A percentile compares a stretch with the other conserved stretches of the same genome.
Evolutionary conservation across 345 rosid species (phyloP).

Genomic region (Isatis tinctoria): DNA sequence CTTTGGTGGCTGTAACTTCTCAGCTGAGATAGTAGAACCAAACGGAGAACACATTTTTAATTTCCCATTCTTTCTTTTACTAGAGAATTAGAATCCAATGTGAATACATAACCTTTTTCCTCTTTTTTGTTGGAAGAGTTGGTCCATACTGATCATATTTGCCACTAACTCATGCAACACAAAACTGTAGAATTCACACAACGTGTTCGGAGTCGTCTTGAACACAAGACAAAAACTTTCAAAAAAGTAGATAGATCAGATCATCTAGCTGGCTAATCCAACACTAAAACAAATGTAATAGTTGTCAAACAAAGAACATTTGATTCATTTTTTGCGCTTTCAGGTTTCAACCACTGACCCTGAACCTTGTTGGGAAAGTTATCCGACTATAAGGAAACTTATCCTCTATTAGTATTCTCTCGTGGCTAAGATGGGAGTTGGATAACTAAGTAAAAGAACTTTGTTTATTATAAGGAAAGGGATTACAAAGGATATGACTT

Average conservation of each 20-base stretch:
- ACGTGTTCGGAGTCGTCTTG: background rate
- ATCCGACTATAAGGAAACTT: too few species aligned
- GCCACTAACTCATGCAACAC: background rate
- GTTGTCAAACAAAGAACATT: background rate
- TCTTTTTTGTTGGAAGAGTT: background rate
- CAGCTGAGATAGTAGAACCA: background rate
- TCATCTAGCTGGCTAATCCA: background rate
- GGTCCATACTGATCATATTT: background rate
- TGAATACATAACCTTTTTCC: background rate
- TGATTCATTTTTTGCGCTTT: background rate
- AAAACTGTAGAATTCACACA: background rate
- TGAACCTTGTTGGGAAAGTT: too few species aligned
- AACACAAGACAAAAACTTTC: background rate
- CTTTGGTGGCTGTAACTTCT: slow-evolving; percentile 36
- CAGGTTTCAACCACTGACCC: background rate
- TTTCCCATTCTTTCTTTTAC: too few species aligned
- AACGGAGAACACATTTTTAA: background rate
- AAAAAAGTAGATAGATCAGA: background rate
- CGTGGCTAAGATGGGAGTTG: too few species aligned
- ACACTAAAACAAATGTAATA: background rate
- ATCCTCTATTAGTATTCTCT: too few species aligned
- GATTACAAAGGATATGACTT: too few species aligned
- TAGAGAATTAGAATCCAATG: background rate
- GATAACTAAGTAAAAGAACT: too few species aligned
- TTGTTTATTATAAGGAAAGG: too few species aligned